phyloP scores from a whole-genome alignment of 176 grass and related monocot species.

The Oryza meyeriana region DNA sequence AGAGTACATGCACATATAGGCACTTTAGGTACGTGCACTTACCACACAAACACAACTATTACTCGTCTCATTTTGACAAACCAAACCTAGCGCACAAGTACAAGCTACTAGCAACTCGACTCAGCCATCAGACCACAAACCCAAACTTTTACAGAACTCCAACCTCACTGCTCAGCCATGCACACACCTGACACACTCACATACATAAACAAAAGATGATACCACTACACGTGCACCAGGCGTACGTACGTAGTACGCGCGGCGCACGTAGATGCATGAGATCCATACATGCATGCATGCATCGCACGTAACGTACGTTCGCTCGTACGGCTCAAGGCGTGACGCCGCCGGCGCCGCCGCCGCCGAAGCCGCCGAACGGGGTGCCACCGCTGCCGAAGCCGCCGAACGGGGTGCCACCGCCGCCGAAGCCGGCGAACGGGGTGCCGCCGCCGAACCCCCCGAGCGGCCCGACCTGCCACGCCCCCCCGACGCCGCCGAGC shows the following conservation, averaged over 20 bases:
- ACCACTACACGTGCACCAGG: background rate
- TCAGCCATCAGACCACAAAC: background rate
- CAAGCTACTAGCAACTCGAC: background rate
- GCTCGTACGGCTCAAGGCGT: slow-evolving; percentile 21
- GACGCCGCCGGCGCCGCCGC: slow-evolving; percentile 18
- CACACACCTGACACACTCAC: background rate
- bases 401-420: slow-evolving; percentile 11
- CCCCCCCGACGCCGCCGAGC: slow-evolving; percentile 38
- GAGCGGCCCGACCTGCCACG: slow-evolving; percentile 26
- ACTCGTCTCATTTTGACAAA: background rate
- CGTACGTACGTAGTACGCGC: too few relatives aligned
- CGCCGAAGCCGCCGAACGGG: slow-evolving; percentile 28
- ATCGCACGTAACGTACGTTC: background rate
- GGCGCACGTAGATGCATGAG: background rate
- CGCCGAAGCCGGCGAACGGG: background rate
- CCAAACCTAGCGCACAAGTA: too few relatives aligned
- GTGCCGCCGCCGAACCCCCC: slow-evolving; percentile 15
- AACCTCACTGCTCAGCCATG: background rate
- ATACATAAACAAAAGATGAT: background rate
- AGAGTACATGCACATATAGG: too few relatives aligned
- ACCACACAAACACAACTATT: too few relatives aligned
- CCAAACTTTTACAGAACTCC: background rate
- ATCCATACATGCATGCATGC: background rate
- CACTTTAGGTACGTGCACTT: too few relatives aligned
- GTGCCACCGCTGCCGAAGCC: slow-evolving; percentile 2